These are phyloP conservation scores for Hymenoscyphus fructigenus DNA, from an alignment of 2,329 filamentous ascomycete genomes.

Conservation along the genomic window DNA sequence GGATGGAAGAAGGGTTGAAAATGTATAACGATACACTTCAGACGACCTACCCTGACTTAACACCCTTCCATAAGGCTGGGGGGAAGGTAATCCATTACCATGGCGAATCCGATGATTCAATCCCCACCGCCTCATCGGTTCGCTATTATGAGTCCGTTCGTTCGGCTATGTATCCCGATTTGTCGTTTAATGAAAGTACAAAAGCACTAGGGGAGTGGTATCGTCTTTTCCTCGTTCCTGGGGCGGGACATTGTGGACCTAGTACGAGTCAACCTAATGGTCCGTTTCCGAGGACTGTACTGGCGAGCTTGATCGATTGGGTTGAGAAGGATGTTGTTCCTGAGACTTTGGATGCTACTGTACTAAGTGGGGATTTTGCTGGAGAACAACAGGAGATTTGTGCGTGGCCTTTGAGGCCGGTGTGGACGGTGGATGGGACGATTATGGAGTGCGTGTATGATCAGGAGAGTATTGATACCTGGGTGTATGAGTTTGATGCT, in stretches of 20 bases:
- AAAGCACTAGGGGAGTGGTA: constrained; percentile 45
- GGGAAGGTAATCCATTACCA: constrained; percentile 60
- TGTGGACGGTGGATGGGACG: constrained; percentile 31
- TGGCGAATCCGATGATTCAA: constrained; percentile 53
- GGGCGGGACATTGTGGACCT: no score
- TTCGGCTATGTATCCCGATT: constrained; percentile 47
- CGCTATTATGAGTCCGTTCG: constrained; percentile 56
- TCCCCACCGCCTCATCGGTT: constrained; percentile 54
- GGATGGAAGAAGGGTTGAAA: constrained; percentile 51
- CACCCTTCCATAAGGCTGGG: constrained; percentile 47
- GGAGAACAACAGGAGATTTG: constrained; percentile 33
- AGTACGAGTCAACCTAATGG: no score
- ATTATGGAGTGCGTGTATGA: constrained; percentile 20
- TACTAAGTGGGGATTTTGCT: constrained; percentile 40
- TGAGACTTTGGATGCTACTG: no score
- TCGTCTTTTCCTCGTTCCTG: no score
- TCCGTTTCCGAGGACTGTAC: no score
- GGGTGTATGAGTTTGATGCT: constrained; percentile 7
- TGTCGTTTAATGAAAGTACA: constrained; percentile 40
- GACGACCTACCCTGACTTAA: constrained; percentile 54
- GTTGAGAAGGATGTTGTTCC: no score
- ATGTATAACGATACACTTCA: constrained; percentile 52
- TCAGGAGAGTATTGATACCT: constrained; percentile 1
- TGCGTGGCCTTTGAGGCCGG: constrained; percentile 41
- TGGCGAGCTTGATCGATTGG: no score